phyloP scores from a whole-genome alignment of 1,284 basidiomycete species.

The Malassezia caprae region DNA sequence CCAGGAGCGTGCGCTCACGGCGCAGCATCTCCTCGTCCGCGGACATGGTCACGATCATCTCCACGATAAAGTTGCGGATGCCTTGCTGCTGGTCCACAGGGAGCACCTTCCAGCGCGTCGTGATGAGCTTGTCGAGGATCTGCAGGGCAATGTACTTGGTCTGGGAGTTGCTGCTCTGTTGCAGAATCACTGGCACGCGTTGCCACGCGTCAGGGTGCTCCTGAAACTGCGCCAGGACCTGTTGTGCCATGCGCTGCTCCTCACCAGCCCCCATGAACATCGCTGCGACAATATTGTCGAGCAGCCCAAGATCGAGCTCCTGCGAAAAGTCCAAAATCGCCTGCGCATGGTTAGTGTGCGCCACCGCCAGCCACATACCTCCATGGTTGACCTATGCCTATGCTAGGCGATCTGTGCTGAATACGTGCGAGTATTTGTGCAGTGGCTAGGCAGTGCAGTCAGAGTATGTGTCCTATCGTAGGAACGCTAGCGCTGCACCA shows the following conservation, averaged over 20 bases:
- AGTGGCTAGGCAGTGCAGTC: not conserved
- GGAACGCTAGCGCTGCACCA: not conserved
- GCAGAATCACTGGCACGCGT: constrained; percentile 84
- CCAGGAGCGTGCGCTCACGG: constrained; percentile 87
- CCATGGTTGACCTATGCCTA: constrained; percentile 10
- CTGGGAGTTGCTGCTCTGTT: constrained; percentile 72
- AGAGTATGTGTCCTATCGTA: not conserved
- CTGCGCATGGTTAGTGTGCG: constrained; percentile 13
- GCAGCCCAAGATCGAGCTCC: constrained; percentile 42
- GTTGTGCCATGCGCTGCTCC: constrained; percentile 43
- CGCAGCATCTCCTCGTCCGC: constrained; percentile 67
- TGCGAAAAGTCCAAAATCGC: constrained; percentile 44
- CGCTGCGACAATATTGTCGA: constrained; percentile 44
- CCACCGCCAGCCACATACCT: constrained; percentile 11
- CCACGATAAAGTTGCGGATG: constrained; percentile 93
- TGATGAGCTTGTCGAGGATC: constrained; percentile 60
- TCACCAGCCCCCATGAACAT: constrained; percentile 40
- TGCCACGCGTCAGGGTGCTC: constrained; percentile 98
- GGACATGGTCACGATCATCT: constrained; percentile 79
- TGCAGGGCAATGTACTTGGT: constrained; percentile 58
- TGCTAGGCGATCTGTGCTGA: not conserved
- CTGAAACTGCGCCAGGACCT: constrained; percentile 63
- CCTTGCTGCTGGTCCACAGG: constrained; percentile 71
- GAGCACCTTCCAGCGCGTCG: constrained; percentile 87
- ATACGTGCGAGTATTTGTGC: not conserved